Percentiles rank a stretch among this genome's conserved stretches.
These are phyloP conservation scores for Skeletonema potamos DNA, from an alignment of 108 stramenopile genomes.

Conservation along the genomic window DNA sequence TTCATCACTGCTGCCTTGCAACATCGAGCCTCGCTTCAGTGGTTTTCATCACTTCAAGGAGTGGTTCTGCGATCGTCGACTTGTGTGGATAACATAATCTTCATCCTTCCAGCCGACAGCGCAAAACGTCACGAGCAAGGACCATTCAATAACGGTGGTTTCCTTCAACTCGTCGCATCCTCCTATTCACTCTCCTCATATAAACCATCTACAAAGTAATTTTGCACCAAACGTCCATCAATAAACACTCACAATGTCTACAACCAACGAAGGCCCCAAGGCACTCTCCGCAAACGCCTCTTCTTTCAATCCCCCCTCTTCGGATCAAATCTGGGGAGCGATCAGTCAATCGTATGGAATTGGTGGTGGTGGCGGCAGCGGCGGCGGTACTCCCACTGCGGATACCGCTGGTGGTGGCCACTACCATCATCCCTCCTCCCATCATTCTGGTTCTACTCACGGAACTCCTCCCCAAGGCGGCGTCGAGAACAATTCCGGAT, in stretches of 20 bases:
- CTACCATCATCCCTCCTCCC: background rate
- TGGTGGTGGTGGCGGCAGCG: background rate
- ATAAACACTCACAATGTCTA: background rate
- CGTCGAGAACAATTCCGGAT: slow-evolving; percentile 23
- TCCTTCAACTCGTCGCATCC: background rate
- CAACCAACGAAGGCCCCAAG: background rate
- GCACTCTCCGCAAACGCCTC: slow-evolving; percentile 18
- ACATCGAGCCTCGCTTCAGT: too few relatives aligned
- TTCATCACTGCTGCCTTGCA: background rate
- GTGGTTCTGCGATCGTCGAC: too few relatives aligned
- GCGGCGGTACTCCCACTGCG: background rate
- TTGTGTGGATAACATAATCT: too few relatives aligned
- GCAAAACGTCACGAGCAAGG: background rate
- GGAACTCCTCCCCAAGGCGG: slow-evolving; percentile 12
- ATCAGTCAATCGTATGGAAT: slow-evolving; percentile 26
- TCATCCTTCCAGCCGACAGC: background rate
- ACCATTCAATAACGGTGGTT: background rate
- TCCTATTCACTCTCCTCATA: background rate
- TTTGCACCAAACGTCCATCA: background rate
- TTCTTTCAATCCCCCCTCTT: slow-evolving; percentile 38
- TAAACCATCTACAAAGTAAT: background rate
- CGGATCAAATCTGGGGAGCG: slow-evolving; percentile 48
- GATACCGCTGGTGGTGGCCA: background rate
- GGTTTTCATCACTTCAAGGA: too few relatives aligned
- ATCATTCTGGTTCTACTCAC: background rate